Base-by-base conservation (phyloP, 345 rosid genomes). In the Odontarrhena argentea region DNA sequence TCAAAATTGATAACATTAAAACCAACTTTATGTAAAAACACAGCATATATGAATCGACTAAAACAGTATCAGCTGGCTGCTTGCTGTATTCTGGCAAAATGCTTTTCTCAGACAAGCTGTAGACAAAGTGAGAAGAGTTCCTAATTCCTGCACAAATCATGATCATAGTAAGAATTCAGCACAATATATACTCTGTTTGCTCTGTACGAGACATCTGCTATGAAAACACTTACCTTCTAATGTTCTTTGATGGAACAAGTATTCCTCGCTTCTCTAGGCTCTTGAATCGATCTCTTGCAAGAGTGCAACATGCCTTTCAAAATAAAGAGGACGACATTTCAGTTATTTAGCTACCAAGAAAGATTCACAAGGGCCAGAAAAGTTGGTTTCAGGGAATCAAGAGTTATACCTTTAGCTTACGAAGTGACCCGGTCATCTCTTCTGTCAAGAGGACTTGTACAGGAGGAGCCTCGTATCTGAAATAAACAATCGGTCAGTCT, bases 191-290 rank as follows among this genome's bases (percentile, higher is more conserved):
- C 15, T 59, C 22, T 18, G 22, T 18, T 14, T 28, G 0, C 25
- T 35, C 9, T 36, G 30, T 65, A 60, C 3, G 8, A 58, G 9
- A 6, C 53, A 36, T 15, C 32, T 51, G 9, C 36, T 7, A 12
- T 15, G 3, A 45, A 14, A 25, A 67, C 22, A 18, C 86, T 60
- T 18, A 90, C 97, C 97, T 87, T 81, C 80, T 76, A 43, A 66
- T 67, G 57, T 52, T 58, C 73, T 82, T 88, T 52, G 76, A 41
- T 10, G 97, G 96, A 37, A 80, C 87, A 30, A 91, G 73, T 73
- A 88, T 70, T 64, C 97, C 99, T 84, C 99, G 81, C 70, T 91
- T 94, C 81, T 91, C 95, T 0, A 91, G 80, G 73, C 97, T 91
- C 81, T 91, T 91, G 77, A 78, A 94, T 28, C 99, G 77, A 75